These are phyloP conservation scores for Mortierella sp. DNA, from an alignment of 371 early-diverging fungal species.

Conservation along the genomic window DNA sequence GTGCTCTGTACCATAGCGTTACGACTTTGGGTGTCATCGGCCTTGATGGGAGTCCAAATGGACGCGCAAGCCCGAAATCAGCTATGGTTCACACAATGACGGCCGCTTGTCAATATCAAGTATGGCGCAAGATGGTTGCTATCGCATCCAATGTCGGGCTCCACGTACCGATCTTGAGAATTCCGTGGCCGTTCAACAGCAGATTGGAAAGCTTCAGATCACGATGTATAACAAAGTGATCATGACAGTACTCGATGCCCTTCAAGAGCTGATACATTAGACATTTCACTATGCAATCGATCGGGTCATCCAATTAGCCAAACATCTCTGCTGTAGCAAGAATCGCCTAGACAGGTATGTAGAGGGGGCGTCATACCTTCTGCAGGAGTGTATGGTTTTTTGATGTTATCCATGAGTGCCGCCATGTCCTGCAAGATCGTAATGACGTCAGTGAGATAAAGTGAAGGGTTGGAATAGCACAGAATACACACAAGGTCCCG, in stretches of 20 bases:
- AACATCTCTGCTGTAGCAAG: not conserved
- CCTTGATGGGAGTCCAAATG: conserved; percentile 68
- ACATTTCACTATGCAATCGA: conserved; percentile 73
- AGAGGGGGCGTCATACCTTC: conserved; percentile 57
- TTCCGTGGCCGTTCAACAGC: conserved; percentile 75
- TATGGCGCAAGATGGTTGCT: not conserved
- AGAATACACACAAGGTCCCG: not conserved
- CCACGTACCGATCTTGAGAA: conserved; percentile 79
- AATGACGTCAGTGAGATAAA: not conserved
- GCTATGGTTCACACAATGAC: conserved; percentile 55
- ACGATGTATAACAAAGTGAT: conserved; percentile 79
- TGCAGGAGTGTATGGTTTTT: conserved; percentile 66
- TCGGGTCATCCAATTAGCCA: not conserved
- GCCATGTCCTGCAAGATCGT: conserved; percentile 66
- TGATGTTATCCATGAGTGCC: conserved; percentile 69
- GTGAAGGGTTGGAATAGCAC: not conserved
- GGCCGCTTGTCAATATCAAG: not conserved
- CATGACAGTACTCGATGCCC: conserved; percentile 84
- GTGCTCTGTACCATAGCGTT: conserved; percentile 96
- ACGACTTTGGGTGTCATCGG: conserved; percentile 95
- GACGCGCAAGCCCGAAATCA: conserved; percentile 92
- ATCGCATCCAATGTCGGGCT: not conserved
- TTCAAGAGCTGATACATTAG: conserved; percentile 80
- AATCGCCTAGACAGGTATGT: no score
- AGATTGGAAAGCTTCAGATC: conserved; percentile 91